Conservation (phyloP, 129 eudicot genomes). For the Calendula officinalis region DNA sequence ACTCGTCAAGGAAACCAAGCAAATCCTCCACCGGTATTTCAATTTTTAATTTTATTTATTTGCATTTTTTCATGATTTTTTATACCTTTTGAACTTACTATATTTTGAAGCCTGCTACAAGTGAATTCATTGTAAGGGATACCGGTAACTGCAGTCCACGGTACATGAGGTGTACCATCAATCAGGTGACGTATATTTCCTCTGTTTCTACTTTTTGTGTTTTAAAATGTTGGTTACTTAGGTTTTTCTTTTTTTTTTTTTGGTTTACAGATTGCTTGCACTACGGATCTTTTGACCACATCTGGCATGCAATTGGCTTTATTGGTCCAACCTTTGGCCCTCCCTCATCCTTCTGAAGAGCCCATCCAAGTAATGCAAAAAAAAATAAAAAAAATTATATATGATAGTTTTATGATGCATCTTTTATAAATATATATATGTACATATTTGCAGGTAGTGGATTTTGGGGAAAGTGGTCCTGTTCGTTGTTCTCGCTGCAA, state of each 20-base stretch:
- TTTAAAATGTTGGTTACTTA: background rate
- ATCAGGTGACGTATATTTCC: slow-evolving; percentile 57
- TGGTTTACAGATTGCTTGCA: slow-evolving; percentile 68
- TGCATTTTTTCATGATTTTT: slow-evolving; percentile 3
- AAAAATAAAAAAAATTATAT: no score
- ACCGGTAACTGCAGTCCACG: slow-evolving; percentile 99
- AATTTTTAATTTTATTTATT: background rate
- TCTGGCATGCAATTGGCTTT: slow-evolving; percentile 95
- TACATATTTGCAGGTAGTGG: slow-evolving; percentile 60
- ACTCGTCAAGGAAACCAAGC: slow-evolving; percentile 98
- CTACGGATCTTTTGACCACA: slow-evolving; percentile 77
- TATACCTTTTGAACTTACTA: background rate
- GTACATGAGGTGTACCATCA: slow-evolving; percentile 90
- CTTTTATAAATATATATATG: slow-evolving; percentile 7
- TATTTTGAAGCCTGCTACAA: slow-evolving; percentile 88
- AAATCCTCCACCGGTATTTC: slow-evolving; percentile 96
- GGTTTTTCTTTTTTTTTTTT: slow-evolving; percentile 18
- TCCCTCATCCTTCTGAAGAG: slow-evolving; percentile 95
- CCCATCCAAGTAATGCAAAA: slow-evolving; percentile 70
- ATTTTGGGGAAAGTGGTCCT: slow-evolving; percentile 97
- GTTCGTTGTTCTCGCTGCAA: slow-evolving; percentile 98
- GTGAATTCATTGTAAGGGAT: slow-evolving; percentile 86
- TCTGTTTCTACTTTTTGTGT: slow-evolving; percentile 14
- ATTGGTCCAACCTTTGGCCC: slow-evolving; percentile 93
- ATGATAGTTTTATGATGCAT: slow-evolving; percentile 46